Percentiles rank a stretch among this genome's conserved stretches.
Evolutionary conservation across 441 rosid genomes (phyloP).

Genomic region (Aleurites moluccanus): DNA sequence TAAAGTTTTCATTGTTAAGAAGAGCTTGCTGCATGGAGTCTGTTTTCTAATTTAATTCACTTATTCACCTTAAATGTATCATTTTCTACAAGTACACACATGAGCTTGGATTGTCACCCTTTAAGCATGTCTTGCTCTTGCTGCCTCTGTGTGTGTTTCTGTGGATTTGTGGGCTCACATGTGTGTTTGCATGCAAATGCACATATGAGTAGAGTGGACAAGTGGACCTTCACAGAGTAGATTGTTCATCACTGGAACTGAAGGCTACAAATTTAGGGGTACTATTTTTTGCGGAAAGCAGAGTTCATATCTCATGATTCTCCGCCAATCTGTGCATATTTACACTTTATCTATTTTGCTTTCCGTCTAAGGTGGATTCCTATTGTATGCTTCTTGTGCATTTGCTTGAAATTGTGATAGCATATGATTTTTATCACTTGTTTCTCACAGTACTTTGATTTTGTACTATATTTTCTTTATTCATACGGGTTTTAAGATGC

Average conservation of each 20-base stretch:
- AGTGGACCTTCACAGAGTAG: neutral
- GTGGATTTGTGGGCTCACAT: neutral
- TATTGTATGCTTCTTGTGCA: neutral
- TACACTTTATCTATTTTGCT: neutral
- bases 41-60: neutral
- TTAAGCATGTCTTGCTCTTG: neutral
- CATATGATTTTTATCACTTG: neutral
- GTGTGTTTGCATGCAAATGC: neutral
- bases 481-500: slow-evolving; percentile 9
- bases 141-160: neutral
- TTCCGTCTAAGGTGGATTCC: neutral
- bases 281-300: neutral
- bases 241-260: neutral
- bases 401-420: neutral
- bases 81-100: neutral
- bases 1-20: neutral
- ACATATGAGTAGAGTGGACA: neutral
- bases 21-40: neutral
- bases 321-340: neutral
- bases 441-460: too few species aligned
- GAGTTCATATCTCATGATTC: neutral
- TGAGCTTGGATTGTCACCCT: neutral
- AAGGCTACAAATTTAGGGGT: neutral
- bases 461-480: neutral
- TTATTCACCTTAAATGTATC: neutral